Evolutionary conservation across 345 rosid species (phyloP).

Genomic region (Excoecaria agallocha): DNA sequence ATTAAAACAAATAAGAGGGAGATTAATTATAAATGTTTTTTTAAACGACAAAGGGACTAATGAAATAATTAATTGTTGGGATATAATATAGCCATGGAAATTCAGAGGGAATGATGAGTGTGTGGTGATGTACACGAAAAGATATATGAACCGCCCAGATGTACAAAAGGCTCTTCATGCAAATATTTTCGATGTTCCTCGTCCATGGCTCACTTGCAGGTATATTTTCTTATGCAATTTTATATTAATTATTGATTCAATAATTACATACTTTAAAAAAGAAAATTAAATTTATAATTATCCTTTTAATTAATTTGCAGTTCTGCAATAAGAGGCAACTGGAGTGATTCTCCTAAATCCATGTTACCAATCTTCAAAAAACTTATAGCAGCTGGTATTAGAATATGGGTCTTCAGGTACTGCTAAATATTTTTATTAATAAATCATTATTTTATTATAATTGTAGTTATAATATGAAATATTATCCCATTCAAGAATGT

Average conservation of each 20-base stretch:
- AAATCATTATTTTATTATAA: not conserved
- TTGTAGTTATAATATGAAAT: not conserved
- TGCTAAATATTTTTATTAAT: not conserved
- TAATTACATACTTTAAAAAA: not conserved
- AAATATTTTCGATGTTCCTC: slow-evolving; percentile 32
- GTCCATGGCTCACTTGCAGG: slow-evolving; percentile 61
- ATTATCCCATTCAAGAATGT: too few species aligned
- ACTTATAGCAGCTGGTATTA: slow-evolving; percentile 60
- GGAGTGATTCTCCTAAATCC: slow-evolving; percentile 80
- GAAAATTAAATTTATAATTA: too few species aligned
- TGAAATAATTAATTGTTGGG: not conserved
- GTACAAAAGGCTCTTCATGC: slow-evolving; percentile 83
- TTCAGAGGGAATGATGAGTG: slow-evolving; percentile 79
- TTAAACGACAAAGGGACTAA: too few species aligned
- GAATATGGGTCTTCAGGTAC: slow-evolving; percentile 85
- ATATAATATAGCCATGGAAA: slow-evolving; percentile 51
- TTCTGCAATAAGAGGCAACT: slow-evolving; percentile 42
- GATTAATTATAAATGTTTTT: too few species aligned
- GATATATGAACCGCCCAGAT: slow-evolving; percentile 53
- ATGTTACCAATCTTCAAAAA: slow-evolving; percentile 66
- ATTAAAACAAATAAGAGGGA: too few species aligned
- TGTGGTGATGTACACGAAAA: slow-evolving; percentile 43
- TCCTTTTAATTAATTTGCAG: slow-evolving; percentile 26
- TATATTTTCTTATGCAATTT: slow-evolving; percentile 3
- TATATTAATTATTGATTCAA: not conserved